phyloP scores from a whole-genome alignment of 163 green algal genomes.

The Chlamydomonas reinhardtii region DNA sequence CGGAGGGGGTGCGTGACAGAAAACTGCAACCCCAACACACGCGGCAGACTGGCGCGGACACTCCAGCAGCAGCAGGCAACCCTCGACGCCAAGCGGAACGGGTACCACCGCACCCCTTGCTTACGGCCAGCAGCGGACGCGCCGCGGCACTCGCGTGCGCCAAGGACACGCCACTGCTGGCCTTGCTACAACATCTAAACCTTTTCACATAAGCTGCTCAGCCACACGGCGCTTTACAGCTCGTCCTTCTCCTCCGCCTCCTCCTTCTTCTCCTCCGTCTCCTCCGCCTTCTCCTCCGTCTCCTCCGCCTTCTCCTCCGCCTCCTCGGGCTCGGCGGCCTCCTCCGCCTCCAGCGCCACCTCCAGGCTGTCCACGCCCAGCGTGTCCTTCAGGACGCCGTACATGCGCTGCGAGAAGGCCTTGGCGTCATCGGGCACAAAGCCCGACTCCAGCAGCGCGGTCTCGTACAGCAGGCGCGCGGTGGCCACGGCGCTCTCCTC shows the following conservation, averaged over 20 bases:
- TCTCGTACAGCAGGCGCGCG: conserved; percentile 92
- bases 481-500: conserved; percentile 56
- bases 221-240: not conserved
- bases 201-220: too few relatives aligned
- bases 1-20: too few relatives aligned
- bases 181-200: too few relatives aligned
- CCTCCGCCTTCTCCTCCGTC: not conserved
- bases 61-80: too few relatives aligned
- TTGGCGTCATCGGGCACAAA: conserved; percentile 75
- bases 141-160: too few relatives aligned
- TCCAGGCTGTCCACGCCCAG: conserved; percentile 50
- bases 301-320: not conserved
- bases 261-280: not conserved
- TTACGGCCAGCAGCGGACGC: too few relatives aligned
- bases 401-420: conserved; percentile 57
- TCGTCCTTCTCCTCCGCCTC: conserved; percentile 36
- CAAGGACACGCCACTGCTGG: too few relatives aligned
- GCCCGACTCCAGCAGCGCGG: conserved; percentile 90
- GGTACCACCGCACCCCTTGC: too few relatives aligned
- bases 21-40: too few relatives aligned
- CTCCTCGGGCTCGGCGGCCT: not conserved
- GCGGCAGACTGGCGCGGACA: too few relatives aligned
- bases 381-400: conserved; percentile 50
- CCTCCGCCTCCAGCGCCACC: conserved; percentile 37
- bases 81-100: too few relatives aligned